Conservation (phyloP, 2,329 filamentous ascomycete genomes). For the Venturiaceae sp. region DNA sequence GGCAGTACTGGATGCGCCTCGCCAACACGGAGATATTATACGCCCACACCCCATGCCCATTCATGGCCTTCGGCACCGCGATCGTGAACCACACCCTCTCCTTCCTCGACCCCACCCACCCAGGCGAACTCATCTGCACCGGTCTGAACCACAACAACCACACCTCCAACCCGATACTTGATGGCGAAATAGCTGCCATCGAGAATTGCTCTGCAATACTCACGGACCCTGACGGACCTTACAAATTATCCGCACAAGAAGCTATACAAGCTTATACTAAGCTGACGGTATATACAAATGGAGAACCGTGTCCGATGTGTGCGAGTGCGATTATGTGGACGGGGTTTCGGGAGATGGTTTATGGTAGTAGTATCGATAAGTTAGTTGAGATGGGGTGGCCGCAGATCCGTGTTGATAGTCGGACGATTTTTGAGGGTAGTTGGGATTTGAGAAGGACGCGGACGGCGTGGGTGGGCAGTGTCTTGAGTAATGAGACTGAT, state of each 20-base stretch:
- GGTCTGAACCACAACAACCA: constrained; percentile 35
- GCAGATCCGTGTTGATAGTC: constrained; percentile 37
- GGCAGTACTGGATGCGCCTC: constrained; percentile 43
- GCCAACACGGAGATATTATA: constrained; percentile 37
- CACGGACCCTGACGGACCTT: constrained; percentile 27
- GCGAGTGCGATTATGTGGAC: constrained; percentile 47
- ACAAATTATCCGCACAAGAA: constrained; percentile 30
- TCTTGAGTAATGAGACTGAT: constrained; percentile 45
- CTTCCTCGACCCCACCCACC: constrained; percentile 13
- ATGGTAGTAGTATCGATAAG: constrained; percentile 39
- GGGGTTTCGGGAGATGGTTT: constrained; percentile 45
- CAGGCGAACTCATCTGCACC: constrained; percentile 39
- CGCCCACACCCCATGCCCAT: constrained; percentile 37
- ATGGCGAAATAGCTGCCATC: constrained; percentile 48
- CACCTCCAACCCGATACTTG: constrained; percentile 43
- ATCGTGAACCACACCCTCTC: constrained; percentile 45
- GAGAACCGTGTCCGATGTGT: constrained; percentile 49
- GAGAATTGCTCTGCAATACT: constrained; percentile 42
- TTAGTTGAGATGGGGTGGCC: constrained; percentile 39
- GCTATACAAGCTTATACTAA: constrained; percentile 34
- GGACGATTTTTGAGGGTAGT: constrained; percentile 37
- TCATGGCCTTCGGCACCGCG: constrained; percentile 42
- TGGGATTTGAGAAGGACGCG: constrained; percentile 21
- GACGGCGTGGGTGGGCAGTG: constrained; percentile 32
- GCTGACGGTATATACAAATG: constrained; percentile 46